Base-by-base conservation (phyloP, 2,329 filamentous ascomycete species). In the Pestalotiopsis sp. region DNA sequence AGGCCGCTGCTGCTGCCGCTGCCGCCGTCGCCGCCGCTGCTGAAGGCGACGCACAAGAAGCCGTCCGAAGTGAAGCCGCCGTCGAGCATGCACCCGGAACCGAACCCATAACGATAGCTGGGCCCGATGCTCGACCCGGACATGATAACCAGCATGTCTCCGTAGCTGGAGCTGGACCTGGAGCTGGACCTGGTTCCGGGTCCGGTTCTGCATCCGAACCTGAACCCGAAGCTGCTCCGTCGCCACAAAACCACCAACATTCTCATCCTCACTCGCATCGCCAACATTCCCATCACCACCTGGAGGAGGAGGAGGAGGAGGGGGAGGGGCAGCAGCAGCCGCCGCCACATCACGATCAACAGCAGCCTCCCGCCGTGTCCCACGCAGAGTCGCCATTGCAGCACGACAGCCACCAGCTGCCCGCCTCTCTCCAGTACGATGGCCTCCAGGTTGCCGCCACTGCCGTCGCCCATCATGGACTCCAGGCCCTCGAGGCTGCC, bases 391-490 rank as follows among this genome's bases (percentile, higher is more conserved):
- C 45, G n/a, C 17, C 45, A 9, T 52, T n/a, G 45, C 45, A 52
- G 20, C 17, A n/a, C 45, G 45, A 52, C 45, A 52, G 17, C 17
- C 45, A 52, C 45, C 45, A 52, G 17, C 45, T 61, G 4, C 31
- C 31, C 27, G 31, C 31, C 57, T 25, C 64, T n/a, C 31, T 66
- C 25, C 64, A 66, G 3, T 70, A 70, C 41, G 68, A 70, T 49
- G 63, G 62, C 23, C 61, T 68, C 45, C 45, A 39, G 13, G 57
- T 56, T 41, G 68, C 68, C 11, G 68, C 68, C 7, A 70, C 68
- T 39, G 68, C 68, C 20, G 68, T 61, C 14, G 61, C 66, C 20
- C 66, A 67, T 25, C 66, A 67, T 67, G 66, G 66, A 23, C 25
- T 67, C 14, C 66, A 67, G 36, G 66, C 61, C 45, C 38, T 64